Percentiles rank a stretch among this genome's conserved stretches.
These are phyloP conservation scores for Pseudodiploospora longispora DNA, from an alignment of 2,329 filamentous ascomycete species.

Conservation along the genomic window DNA sequence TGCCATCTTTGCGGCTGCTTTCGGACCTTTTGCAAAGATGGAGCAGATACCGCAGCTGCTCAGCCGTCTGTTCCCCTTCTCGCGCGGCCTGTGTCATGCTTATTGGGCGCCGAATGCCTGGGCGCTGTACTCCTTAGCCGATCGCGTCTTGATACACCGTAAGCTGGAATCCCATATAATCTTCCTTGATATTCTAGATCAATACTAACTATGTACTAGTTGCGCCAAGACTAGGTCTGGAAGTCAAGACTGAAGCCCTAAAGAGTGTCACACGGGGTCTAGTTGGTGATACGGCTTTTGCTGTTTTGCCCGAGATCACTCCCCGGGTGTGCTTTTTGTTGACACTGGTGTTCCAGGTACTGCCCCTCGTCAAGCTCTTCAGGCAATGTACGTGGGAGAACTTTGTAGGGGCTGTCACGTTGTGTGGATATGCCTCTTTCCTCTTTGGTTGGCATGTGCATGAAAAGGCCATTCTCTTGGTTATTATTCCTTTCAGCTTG, in stretches of 20 bases:
- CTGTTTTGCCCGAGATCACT: slow-evolving; percentile 79
- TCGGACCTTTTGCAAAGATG: slow-evolving; percentile 80
- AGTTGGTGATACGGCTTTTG: slow-evolving; percentile 89
- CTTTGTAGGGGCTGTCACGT: slow-evolving; percentile 81
- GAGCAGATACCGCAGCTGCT: slow-evolving; percentile 78
- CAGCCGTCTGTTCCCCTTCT: slow-evolving; percentile 85
- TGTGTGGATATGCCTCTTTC: slow-evolving; percentile 94
- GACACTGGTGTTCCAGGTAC: slow-evolving; percentile 73
- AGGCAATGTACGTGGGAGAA: slow-evolving; percentile 72
- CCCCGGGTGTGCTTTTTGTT: slow-evolving; percentile 73
- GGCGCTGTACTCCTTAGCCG: slow-evolving; percentile 91
- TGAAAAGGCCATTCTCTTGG: slow-evolving; percentile 89
- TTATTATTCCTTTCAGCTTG: slow-evolving; percentile 91
- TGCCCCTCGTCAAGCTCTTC: slow-evolving; percentile 78
- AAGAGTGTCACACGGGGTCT: slow-evolving; percentile 87
- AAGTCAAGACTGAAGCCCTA: slow-evolving; percentile 65
- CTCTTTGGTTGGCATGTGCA: slow-evolving; percentile 98
- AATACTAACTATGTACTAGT: slow-evolving; percentile 39
- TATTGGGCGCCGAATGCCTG: slow-evolving; percentile 98
- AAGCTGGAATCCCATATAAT: slow-evolving; percentile 20
- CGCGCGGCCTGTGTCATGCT: slow-evolving; percentile 86
- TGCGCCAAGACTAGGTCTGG: slow-evolving; percentile 70
- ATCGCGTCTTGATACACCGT: slow-evolving; percentile 77
- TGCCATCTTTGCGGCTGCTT: slow-evolving; percentile 67
- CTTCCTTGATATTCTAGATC: background rate